These are phyloP conservation scores for Globisporangium uncinulatum DNA, from an alignment of 352 stramenopile genomes.

Conservation along the genomic window DNA sequence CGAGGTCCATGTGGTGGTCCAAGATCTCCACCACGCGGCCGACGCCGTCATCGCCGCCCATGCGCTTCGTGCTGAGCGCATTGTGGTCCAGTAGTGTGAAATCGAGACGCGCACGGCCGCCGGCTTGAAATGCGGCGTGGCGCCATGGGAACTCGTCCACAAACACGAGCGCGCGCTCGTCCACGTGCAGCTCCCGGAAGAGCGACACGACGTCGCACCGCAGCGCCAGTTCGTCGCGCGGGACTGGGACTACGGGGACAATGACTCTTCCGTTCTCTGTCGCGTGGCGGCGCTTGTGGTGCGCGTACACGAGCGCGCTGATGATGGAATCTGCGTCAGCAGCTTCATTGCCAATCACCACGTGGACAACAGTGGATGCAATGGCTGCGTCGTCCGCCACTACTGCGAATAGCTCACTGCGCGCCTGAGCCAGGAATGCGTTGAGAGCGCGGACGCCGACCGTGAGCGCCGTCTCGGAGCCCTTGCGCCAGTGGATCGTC, in stretches of 20 bases:
- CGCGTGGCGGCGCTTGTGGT: slow-evolving; percentile 22
- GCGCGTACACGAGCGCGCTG: slow-evolving; percentile 67
- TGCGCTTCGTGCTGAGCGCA: slow-evolving; percentile 54
- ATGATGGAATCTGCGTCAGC: slow-evolving; percentile 82
- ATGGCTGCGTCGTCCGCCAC: background rate
- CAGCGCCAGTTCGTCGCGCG: slow-evolving; percentile 51
- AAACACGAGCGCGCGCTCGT: slow-evolving; percentile 54
- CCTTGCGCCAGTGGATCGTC: slow-evolving; percentile 12
- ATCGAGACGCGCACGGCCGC: slow-evolving; percentile 11
- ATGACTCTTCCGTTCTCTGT: slow-evolving; percentile 15
- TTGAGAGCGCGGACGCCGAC: slow-evolving; percentile 14
- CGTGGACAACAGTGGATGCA: slow-evolving; percentile 24
- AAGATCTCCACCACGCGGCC: slow-evolving; percentile 63
- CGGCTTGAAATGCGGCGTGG: slow-evolving; percentile 10
- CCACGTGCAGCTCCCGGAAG: slow-evolving; percentile 44
- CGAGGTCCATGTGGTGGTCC: slow-evolving; percentile 72
- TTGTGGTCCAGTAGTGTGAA: slow-evolving; percentile 77
- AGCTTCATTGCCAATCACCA: slow-evolving; percentile 77
- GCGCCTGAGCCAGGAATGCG: slow-evolving; percentile 18
- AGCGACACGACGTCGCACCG: slow-evolving; percentile 66
- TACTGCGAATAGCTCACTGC: slow-evolving; percentile 4
- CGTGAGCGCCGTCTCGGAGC: slow-evolving; percentile 1
- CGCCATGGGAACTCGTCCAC: slow-evolving; percentile 74
- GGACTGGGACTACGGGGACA: slow-evolving; percentile 57
- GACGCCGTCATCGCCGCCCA: slow-evolving; percentile 17